Evolutionary conservation across 176 grass and related monocot species (phyloP).

Genomic region (Oryza rufipogon): DNA sequence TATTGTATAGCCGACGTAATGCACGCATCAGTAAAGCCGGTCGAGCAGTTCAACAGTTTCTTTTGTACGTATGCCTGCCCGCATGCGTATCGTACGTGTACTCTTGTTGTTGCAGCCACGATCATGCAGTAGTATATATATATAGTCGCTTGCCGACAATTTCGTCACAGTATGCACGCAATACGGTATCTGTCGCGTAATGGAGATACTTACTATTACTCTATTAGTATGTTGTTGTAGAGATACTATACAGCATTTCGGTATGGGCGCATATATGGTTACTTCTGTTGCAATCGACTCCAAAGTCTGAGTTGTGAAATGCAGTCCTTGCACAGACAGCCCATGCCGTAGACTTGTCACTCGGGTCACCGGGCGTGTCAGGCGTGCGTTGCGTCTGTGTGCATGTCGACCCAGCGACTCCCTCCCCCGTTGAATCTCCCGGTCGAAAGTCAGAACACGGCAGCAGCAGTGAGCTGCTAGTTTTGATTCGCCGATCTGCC

Average conservation of each 20-base stretch:
- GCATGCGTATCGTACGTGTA: not conserved
- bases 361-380: not conserved
- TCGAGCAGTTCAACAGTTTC: not conserved
- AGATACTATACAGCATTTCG: not conserved
- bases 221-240: not conserved
- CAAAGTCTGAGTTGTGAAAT: not conserved
- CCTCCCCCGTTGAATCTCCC: not conserved
- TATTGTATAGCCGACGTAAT: conserved; percentile 15
- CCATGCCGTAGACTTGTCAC: not conserved
- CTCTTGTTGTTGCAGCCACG: not conserved
- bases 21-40: not conserved
- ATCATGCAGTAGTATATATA: not conserved
- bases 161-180: not conserved
- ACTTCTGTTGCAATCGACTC: not conserved
- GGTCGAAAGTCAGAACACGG: not conserved
- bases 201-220: not conserved
- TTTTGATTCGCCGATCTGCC: not conserved
- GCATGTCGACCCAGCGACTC: not conserved
- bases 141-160: not conserved
- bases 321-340: not conserved
- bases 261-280: not conserved
- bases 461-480: not conserved
- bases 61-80: not conserved
- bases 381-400: not conserved
- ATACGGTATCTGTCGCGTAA: not conserved